Percentiles rank a stretch among this genome's conserved stretches.
phyloP scores from a whole-genome alignment of 768 basidiomycete species.

The Boletus vinaceobasis region DNA sequence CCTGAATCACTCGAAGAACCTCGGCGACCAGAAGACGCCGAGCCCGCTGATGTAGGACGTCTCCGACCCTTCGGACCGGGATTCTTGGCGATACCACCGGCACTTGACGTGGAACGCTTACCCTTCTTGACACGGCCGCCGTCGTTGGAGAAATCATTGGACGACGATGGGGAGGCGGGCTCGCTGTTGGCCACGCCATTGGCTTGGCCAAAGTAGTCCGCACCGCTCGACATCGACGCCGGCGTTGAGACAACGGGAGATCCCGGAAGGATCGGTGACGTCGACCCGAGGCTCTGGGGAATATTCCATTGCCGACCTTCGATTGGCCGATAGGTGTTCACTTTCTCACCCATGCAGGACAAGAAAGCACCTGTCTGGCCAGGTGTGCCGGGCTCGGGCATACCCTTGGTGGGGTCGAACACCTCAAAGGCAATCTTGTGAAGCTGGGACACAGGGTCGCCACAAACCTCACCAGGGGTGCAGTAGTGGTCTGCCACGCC shows the following conservation, averaged over 20 bases:
- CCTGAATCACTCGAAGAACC: constrained; percentile 64
- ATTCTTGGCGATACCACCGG: constrained; percentile 40
- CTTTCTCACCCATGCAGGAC: constrained; percentile 91
- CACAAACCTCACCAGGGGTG: constrained; percentile 80
- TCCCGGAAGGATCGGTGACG: constrained; percentile 59
- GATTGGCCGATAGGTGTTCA: constrained; percentile 83
- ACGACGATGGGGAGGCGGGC: constrained; percentile 59
- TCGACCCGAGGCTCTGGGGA: constrained; percentile 40
- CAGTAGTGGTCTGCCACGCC: constrained; percentile 82
- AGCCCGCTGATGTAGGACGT: constrained; percentile 75
- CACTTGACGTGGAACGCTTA: constrained; percentile 74
- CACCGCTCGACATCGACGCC: constrained; percentile 45
- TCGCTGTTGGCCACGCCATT: constrained; percentile 53
- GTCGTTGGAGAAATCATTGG: constrained; percentile 74
- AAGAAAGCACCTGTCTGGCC: constrained; percentile 80
- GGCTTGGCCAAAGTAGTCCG: constrained; percentile 61
- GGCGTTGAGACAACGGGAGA: constrained; percentile 70
- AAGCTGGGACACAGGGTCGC: constrained; percentile 91
- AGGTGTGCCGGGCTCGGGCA: constrained; percentile 74
- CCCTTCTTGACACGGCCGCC: constrained; percentile 80
- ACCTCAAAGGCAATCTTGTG: constrained; percentile 96
- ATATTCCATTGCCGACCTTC: constrained; percentile 79
- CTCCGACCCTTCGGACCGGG: constrained; percentile 50
- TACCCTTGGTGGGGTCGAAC: constrained; percentile 64
- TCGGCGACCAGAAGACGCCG: constrained; percentile 62